phyloP scores from a whole-genome alignment of 1,139 yeast genomes.

The Geotrichum klebahnii region DNA sequence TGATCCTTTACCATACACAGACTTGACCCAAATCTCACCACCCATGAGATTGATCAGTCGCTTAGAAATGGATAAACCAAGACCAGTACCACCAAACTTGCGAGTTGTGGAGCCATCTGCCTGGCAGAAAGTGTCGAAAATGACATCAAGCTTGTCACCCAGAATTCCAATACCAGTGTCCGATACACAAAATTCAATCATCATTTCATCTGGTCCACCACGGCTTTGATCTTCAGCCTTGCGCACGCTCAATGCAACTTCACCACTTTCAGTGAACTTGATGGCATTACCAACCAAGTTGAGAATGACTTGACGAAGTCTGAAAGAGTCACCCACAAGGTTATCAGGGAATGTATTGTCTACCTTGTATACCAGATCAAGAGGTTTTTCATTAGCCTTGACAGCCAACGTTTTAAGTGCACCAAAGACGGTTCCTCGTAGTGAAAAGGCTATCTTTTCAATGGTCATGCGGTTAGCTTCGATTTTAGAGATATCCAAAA shows the following conservation, averaged over 20 bases:
- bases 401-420: slow-evolving; percentile 84
- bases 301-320: slow-evolving; percentile 77
- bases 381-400: slow-evolving; percentile 78
- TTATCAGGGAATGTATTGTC: slow-evolving; percentile 84
- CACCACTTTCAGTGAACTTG: slow-evolving; percentile 77
- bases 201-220: slow-evolving; percentile 53
- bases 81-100: slow-evolving; percentile 87
- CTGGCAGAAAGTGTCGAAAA: slow-evolving; percentile 85
- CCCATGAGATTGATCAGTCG: slow-evolving; percentile 87
- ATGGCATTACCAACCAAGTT: slow-evolving; percentile 86
- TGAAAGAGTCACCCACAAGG: slow-evolving; percentile 79
- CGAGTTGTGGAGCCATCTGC: slow-evolving; percentile 91
- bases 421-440: slow-evolving; percentile 82
- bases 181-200: slow-evolving; percentile 77
- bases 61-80: slow-evolving; percentile 81
- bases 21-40: slow-evolving; percentile 82
- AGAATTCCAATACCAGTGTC: slow-evolving; percentile 89
- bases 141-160: slow-evolving; percentile 73
- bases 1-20: slow-evolving; percentile 76
- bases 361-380: slow-evolving; percentile 74
- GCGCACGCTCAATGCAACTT: slow-evolving; percentile 50
- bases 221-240: slow-evolving; percentile 40
- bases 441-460: slow-evolving; percentile 78
- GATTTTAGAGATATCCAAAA: slow-evolving; percentile 83
- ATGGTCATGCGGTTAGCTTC: slow-evolving; percentile 92